These are phyloP conservation scores for Acer yangbiense DNA, from an alignment of 345 rosid genomes.

Conservation along the genomic window DNA sequence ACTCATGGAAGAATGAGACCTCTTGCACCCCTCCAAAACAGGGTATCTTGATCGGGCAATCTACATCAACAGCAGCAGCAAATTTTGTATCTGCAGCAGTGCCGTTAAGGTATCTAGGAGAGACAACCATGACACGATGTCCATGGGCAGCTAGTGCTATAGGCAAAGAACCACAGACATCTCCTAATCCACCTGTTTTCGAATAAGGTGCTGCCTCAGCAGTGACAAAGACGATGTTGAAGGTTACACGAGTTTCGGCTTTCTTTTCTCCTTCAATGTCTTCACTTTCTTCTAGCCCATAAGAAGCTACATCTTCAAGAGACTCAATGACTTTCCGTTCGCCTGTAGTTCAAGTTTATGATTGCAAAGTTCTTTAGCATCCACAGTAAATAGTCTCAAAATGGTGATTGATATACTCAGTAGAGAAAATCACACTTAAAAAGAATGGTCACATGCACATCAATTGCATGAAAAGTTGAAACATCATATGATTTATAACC, in stretches of 20 bases:
- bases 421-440: background rate
- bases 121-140: conserved; percentile 93
- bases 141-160: conserved; percentile 74
- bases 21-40: conserved; percentile 86
- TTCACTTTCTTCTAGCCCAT: conserved; percentile 35
- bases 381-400: background rate
- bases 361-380: background rate
- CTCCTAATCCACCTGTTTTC: conserved; percentile 94
- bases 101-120: conserved; percentile 78
- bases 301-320: conserved; percentile 22
- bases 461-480: background rate
- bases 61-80: conserved; percentile 50
- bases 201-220: conserved; percentile 98
- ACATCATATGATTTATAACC: background rate
- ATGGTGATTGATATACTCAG: background rate
- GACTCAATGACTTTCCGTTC: conserved; percentile 28
- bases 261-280: conserved; percentile 35
- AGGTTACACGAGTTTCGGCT: conserved; percentile 30
- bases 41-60: conserved; percentile 42
- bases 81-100: conserved; percentile 54
- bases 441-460: background rate
- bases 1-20: conserved; percentile 85
- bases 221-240: conserved; percentile 76
- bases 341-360: conserved; percentile 37
- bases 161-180: conserved; percentile 97